Evolutionary conservation across 352 stramenopile species (phyloP), one percentile per base, ranked within the genome.

Genomic region (Phytopythium sindhum): DNA sequence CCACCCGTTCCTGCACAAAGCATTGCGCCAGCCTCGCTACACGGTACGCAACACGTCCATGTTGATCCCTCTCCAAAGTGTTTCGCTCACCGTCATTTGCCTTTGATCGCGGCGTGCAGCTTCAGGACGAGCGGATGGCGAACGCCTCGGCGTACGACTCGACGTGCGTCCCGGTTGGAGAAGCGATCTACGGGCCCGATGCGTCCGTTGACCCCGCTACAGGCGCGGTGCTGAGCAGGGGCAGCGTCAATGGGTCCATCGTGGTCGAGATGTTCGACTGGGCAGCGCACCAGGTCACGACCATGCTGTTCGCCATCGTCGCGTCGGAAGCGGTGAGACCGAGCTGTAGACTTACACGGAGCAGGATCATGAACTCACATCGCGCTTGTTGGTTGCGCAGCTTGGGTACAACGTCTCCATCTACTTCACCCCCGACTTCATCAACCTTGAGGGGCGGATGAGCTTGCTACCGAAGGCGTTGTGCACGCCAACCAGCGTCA

Each of bases 301-400:
- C 78, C 2, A 62, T 79, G 33, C 57, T 84, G 10, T 72, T 84
- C 23, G 60, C 81, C 1, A 84, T 90, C 53, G 53, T 90, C 21
- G 72, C 70, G 0, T 63, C 73, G 21, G 78, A 87, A 65, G 33
- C 81, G 64, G 76, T 82, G 64, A 42, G 61, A 33, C n/a, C 8
- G 8, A 3, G 8, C 48, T 54, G 12, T 54, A 9, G 23, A 19
- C 24, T 54, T 15, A 9, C 15, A 24, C 17, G 28, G 17, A 48
- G 42, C 21, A 1, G 42, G n/a, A 26, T n/a, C 29, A 57, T 28
- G 3, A 7, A 4, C 28, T 33, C 24, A 39, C 17, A 5, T 15
- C 26, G 29, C 17, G 9, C 19, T 26, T n/a, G 5, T 57, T 29
- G 2, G 7, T 12, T 41, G 33, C 53, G 4, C 45, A 64, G 59